These are phyloP conservation scores for Trypanosoma theileri DNA, from an alignment of 208 protist genomes.

Conservation along the genomic window DNA sequence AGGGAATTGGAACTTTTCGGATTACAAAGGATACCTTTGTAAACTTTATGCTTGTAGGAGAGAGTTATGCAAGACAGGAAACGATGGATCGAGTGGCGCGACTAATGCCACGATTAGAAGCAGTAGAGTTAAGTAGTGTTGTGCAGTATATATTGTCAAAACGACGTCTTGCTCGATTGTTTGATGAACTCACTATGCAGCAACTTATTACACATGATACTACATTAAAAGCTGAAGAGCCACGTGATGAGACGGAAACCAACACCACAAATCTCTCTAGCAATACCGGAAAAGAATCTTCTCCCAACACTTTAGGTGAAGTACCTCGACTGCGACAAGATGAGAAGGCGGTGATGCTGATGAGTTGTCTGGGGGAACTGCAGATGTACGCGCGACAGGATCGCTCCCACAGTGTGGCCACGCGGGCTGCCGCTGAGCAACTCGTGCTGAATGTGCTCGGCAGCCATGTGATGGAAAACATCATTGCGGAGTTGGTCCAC, in stretches of 20 bases:
- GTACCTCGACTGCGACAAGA: constrained; percentile 16
- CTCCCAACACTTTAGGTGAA: neutral
- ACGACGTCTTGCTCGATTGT: constrained; percentile 49
- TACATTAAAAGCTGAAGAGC: neutral
- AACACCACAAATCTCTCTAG: neutral
- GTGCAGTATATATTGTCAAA: constrained; percentile 50
- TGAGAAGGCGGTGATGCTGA: constrained; percentile 64
- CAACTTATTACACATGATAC: constrained; percentile 7
- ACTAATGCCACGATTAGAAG: constrained; percentile 45
- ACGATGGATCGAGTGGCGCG: constrained; percentile 66
- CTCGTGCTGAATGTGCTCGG: constrained; percentile 82
- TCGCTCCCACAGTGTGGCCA: constrained; percentile 51
- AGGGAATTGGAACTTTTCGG: constrained; percentile 1
- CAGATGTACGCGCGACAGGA: constrained; percentile 53
- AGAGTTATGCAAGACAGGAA: constrained; percentile 47
- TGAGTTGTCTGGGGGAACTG: constrained; percentile 68
- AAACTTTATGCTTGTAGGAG: constrained; percentile 49
- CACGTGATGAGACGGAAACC: neutral
- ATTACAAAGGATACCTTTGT: constrained; percentile 42
- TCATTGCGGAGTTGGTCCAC: constrained; percentile 72
- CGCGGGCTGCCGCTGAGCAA: constrained; percentile 45
- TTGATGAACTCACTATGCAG: constrained; percentile 51
- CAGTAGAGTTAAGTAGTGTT: constrained; percentile 46
- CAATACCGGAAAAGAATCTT: neutral
- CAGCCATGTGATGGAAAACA: constrained; percentile 66